phyloP scores from a whole-genome alignment of 805 yeast species.

The Lipomyces oligophaga region DNA sequence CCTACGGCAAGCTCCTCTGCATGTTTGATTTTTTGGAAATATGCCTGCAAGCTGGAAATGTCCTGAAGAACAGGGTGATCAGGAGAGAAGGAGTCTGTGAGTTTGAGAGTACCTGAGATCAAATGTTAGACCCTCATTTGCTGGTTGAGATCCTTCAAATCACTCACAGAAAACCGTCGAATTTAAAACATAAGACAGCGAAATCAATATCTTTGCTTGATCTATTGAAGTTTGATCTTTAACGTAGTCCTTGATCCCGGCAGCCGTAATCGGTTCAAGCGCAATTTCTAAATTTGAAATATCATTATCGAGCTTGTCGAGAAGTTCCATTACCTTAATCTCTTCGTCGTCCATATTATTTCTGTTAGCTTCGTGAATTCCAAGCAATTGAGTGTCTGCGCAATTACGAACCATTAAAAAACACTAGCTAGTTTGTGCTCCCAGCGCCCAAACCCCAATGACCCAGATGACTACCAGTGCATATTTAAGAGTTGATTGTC shows the following conservation, averaged over 20 bases:
- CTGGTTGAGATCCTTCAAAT: background rate
- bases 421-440: no score
- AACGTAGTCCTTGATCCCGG: slow-evolving; percentile 1
- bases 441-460: no score
- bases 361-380: no score
- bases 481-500: no score
- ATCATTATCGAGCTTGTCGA: no score
- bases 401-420: no score
- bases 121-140: background rate
- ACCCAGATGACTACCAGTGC: no score
- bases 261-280: slow-evolving; percentile 1
- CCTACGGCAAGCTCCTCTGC: slow-evolving; percentile 24
- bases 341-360: no score
- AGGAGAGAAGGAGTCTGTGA: slow-evolving; percentile 2
- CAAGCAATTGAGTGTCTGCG: no score
- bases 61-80: slow-evolving; percentile 23
- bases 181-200: slow-evolving; percentile 20
- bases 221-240: slow-evolving; percentile 12
- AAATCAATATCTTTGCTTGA: slow-evolving; percentile 17
- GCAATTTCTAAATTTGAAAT: slow-evolving; percentile 11
- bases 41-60: slow-evolving; percentile 19
- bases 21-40: slow-evolving; percentile 22
- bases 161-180: slow-evolving; percentile 20
- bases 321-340: no score
- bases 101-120: slow-evolving; percentile 17